Evolutionary conservation across 495 filamentous ascomycete species (phyloP).

Genomic region (Penicillium nucicola): DNA sequence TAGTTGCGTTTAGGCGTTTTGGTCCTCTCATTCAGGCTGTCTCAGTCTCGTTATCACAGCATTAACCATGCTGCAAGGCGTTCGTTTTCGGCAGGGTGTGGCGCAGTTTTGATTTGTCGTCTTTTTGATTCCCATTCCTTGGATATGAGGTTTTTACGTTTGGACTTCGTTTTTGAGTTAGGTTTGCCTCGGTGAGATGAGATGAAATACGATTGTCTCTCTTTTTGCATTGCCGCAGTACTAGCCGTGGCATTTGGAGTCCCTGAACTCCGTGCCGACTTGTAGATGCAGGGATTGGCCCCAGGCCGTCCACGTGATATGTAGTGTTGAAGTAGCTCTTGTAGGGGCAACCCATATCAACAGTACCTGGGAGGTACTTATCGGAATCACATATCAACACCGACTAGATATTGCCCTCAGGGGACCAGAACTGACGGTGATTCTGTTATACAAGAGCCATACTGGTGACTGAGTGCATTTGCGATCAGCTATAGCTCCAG

Average conservation of each 20-base stretch:
- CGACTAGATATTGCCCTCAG: too few relatives aligned
- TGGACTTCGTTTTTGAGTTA: too few relatives aligned
- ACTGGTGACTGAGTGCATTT: not conserved
- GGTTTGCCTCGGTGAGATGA: too few relatives aligned
- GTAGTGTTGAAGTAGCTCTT: too few relatives aligned
- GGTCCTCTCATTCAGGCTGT: slow-evolving; percentile 7
- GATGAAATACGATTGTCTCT: not conserved
- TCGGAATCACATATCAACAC: too few relatives aligned
- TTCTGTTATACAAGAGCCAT: too few relatives aligned
- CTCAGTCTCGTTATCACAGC: not conserved
- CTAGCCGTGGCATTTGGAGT: slow-evolving; percentile 12
- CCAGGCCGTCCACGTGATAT: too few relatives aligned
- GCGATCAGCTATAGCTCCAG: not conserved
- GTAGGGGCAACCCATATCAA: too few relatives aligned
- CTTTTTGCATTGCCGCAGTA: not conserved
- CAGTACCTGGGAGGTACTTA: too few relatives aligned
- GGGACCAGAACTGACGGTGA: too few relatives aligned
- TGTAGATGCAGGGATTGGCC: not conserved
- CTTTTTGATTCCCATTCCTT: slow-evolving; percentile 8
- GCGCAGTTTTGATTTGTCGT: not conserved
- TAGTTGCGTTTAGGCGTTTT: slow-evolving; percentile 7
- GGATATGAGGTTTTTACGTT: not conserved
- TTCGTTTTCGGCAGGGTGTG: slow-evolving; percentile 8
- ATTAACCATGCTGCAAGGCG: slow-evolving; percentile 6
- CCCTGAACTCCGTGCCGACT: slow-evolving; percentile 2